Percentiles rank a stretch among this genome's conserved stretches.
phyloP scores from a whole-genome alignment of 1,284 basidiomycete species.

The Trametes hirsuta region DNA sequence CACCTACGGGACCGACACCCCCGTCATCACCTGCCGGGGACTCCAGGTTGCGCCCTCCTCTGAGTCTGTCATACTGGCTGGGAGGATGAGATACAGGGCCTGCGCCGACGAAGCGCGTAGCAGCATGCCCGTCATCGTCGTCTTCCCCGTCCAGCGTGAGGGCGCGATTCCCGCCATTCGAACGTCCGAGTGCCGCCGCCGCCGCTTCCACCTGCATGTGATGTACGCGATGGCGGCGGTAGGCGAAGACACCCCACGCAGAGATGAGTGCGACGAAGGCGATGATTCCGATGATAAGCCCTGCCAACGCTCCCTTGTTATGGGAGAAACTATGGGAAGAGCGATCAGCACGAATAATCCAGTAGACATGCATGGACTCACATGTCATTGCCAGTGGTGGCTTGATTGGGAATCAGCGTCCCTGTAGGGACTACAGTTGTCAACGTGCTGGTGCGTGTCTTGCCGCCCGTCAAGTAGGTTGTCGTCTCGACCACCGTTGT shows the following conservation, averaged over 20 bases:
- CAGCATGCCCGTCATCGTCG: conserved; percentile 16
- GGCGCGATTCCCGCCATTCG: conserved; percentile 8
- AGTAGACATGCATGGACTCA: conserved; percentile 3
- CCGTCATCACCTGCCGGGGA: conserved; percentile 12
- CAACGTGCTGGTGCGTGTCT: conserved; percentile 17
- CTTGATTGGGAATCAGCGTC: conserved; percentile 28
- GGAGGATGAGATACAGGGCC: conserved; percentile 12
- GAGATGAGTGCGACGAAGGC: conserved; percentile 28
- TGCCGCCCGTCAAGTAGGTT: conserved; percentile 17
- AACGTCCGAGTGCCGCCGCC: conserved; percentile 20
- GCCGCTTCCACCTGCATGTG: conserved; percentile 24
- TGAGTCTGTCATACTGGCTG: conserved; percentile 17
- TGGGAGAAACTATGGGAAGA: conserved; percentile 25
- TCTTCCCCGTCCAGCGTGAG: conserved; percentile 27
- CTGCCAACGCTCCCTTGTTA: conserved; percentile 33
- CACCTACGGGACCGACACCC: conserved; percentile 3
- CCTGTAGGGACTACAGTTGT: conserved; percentile 29
- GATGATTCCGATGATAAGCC: conserved; percentile 31
- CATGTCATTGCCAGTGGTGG: conserved; percentile 13
- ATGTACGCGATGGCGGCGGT: conserved; percentile 27
- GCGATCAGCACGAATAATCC: neutral
- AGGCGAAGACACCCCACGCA: conserved; percentile 26
- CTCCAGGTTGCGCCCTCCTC: conserved; percentile 18
- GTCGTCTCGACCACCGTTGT: conserved; percentile 28
- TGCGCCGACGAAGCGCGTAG: conserved; percentile 18